Evolutionary conservation across 2,329 filamentous ascomycete species (phyloP), one percentile per base, ranked within the genome.

Genomic region (Helminthosporium solani): DNA sequence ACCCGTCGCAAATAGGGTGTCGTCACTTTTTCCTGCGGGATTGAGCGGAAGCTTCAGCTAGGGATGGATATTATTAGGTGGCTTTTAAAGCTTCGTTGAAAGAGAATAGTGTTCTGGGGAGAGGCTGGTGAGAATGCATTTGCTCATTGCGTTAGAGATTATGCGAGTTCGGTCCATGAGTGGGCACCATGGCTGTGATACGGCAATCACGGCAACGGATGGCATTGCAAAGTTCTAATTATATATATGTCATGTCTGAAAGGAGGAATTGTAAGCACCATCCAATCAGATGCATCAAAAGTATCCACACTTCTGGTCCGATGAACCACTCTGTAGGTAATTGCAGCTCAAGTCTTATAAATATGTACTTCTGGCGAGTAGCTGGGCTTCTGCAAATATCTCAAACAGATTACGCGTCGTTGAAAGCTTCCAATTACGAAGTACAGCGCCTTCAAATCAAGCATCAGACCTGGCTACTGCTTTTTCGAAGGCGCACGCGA

Each of bases 401-500:
- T 9, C 23, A 25, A 6, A 2, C 7, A 7, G 16, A 34, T 11
- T 34, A 15, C 14, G n/a, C 16, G n/a, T n/a, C n/a, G n/a, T n/a
- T n/a, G 30, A 33, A 33, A 3, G 30, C n/a, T n/a, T n/a, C n/a
- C n/a, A 19, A 28, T 15, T 12, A 6, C 19, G 2, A 37, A 11
- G 23, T 16, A 14, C 20, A 18, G 18, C 11, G n/a, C 23, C 9
- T 25, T 25, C 28, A 55, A 49, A 50, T 52, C n/a, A n/a, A n/a
- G n/a, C 18, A 54, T 63, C 49, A 61, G 58, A 47, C 43, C 54
- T 30, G 63, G 63, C 18, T 66, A 66, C 54, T 40, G 61, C 28
- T 49, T 63, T 33, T 63, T 64, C 40, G 61, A 66, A 33, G 58
- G 59, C 33, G 60, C 61, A 35, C 60, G 57, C 38, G 59, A 57